A percentile compares a stretch with the other conserved stretches of the same genome.
Evolutionary conservation across 805 yeast species (phyloP).

Genomic region (Spathaspora girioi): DNA sequence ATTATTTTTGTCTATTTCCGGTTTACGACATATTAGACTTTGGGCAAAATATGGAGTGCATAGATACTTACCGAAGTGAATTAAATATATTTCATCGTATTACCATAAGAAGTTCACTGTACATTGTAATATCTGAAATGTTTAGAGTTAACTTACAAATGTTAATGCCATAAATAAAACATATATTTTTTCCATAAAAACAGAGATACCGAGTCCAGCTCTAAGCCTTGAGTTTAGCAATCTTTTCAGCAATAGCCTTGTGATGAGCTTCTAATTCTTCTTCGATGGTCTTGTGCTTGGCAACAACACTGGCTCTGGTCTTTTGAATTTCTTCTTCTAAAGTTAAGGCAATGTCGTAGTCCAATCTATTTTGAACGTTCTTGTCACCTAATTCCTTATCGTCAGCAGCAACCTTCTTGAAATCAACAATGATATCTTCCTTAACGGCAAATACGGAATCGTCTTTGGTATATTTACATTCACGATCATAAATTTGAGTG

Average conservation of each 20-base stretch:
- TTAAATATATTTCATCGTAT: too few species aligned
- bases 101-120: too few species aligned
- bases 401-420: slow-evolving; percentile 7
- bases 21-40: neutral
- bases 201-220: neutral
- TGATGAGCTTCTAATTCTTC: slow-evolving; percentile 6
- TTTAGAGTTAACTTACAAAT: too few species aligned
- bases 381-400: slow-evolving; percentile 11
- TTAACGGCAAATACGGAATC: slow-evolving; percentile 37
- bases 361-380: slow-evolving; percentile 14
- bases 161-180: neutral
- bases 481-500: slow-evolving; percentile 27
- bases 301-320: slow-evolving; percentile 8
- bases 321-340: slow-evolving; percentile 15
- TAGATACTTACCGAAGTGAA: too few species aligned
- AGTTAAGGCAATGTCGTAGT: slow-evolving; percentile 15
- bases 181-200: neutral
- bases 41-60: neutral
- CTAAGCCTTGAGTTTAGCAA: slow-evolving; percentile 1
- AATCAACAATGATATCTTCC: slow-evolving; percentile 21
- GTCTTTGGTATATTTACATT: slow-evolving; percentile 14
- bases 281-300: slow-evolving; percentile 4
- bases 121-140: too few species aligned
- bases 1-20: neutral
- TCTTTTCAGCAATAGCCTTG: slow-evolving; percentile 4